Evolutionary conservation across 208 protist species (phyloP), one percentile per base, ranked within the genome.

Genomic region (Willaertia magna): DNA sequence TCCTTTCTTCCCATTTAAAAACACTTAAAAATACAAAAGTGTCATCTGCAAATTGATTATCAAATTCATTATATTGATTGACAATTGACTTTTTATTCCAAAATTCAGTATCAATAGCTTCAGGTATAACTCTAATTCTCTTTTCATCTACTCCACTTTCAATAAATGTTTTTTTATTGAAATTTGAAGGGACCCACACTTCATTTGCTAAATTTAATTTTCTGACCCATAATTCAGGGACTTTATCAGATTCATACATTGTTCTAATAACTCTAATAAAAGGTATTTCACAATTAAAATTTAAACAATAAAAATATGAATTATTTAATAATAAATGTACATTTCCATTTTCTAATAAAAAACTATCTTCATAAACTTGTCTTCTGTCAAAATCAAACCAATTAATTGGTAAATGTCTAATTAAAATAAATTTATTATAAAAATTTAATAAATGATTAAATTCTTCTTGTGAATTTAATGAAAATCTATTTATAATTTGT

Each of bases 1-100:
- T 94, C 11, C 91, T 87, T 34, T 40, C 34, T 76, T 93, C 92
- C 90, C 90, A 93, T 87, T 93, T 94, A 82, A 94, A 92, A 40
- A 90, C 88, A 2, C 88, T 83, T n/a, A 93, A 88, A 82, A 94
- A 93, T 12, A 89, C 76, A 85, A 89, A 92, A 49, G 88, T 87
- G 26, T 87, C 9, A 40, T 7, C 16, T 39, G 2, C 55, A 1
- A 67, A n/a, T 67, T 67, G 55, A 34, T 67, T 67, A 4, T 34
- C 55, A 67, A 67, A 34, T 85, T 85, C n/a, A 16, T 74, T 67
- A 14, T 44, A 12, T 47, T 47, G 79, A 67, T 42, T 55, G 20
- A 55, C 4, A 40, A 4, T 1, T 61, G 52, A 48, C 11, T 39
- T 18, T 22, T 55, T 83, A 83, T 76, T 9, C 49, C 82, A 94